Percentiles rank a stretch among this genome's conserved stretches.
Evolutionary conservation across 768 basidiomycete genomes (phyloP).

Genomic region (Lyophyllum shimeji): DNA sequence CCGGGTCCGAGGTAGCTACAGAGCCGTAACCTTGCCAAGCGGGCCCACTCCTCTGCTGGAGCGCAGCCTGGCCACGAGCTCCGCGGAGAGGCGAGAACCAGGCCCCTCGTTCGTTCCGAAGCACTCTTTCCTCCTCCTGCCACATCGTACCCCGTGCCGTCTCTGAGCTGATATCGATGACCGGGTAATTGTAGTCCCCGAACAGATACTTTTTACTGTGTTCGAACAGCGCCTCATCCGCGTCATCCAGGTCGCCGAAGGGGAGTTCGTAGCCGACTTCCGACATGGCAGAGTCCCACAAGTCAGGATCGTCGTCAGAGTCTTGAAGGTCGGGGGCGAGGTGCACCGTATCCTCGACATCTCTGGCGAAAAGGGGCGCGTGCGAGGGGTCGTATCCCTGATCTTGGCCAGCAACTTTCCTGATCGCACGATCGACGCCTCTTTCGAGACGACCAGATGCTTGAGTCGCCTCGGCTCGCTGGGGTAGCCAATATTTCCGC

Average conservation of each 20-base stretch:
- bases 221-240: constrained; percentile 74
- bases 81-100: constrained; percentile 66
- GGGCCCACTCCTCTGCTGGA: constrained; percentile 37
- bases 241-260: constrained; percentile 68
- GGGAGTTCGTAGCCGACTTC: constrained; percentile 57
- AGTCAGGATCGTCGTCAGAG: constrained; percentile 36
- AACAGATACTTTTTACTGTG: constrained; percentile 81
- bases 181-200: constrained; percentile 89
- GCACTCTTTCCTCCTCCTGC: constrained; percentile 84
- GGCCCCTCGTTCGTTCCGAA: constrained; percentile 72
- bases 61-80: constrained; percentile 37
- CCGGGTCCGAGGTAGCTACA: constrained; percentile 32
- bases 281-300: constrained; percentile 33
- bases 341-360: constrained; percentile 67
- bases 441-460: constrained; percentile 40
- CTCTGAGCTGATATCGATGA: constrained; percentile 85
- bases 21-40: constrained; percentile 62
- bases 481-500: constrained; percentile 95
- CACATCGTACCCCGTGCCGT: constrained; percentile 62
- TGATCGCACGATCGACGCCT: constrained; percentile 40
- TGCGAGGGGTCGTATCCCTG: constrained; percentile 60
- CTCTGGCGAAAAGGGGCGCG: constrained; percentile 69
- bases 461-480: constrained; percentile 42
- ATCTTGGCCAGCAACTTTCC: constrained; percentile 38
- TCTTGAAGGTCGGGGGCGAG: constrained; percentile 54